These are phyloP conservation scores for Haematococcus lacustris DNA, from an alignment of 139 green algal genomes.

Conservation along the genomic window DNA sequence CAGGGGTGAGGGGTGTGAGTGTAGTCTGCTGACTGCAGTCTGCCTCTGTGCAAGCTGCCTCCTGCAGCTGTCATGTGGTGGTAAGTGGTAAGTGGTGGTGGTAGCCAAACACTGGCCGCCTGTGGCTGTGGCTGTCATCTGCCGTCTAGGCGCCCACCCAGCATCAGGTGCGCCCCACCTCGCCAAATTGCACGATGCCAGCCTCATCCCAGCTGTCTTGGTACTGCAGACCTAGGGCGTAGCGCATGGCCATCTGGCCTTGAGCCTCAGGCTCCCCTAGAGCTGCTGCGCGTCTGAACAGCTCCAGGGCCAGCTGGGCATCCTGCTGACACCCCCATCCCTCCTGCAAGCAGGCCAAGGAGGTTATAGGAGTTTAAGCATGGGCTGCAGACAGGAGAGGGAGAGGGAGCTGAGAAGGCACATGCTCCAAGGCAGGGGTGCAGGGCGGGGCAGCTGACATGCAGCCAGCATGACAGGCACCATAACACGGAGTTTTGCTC, in stretches of 20 bases:
- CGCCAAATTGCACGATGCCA: constrained; percentile 23
- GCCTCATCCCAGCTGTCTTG: constrained; percentile 13
- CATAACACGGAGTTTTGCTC: too few relatives aligned
- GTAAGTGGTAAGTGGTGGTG: too few relatives aligned
- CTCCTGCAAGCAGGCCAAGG: too few relatives aligned
- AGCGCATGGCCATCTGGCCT: constrained; percentile 54
- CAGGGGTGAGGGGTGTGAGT: too few relatives aligned
- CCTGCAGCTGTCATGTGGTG: not conserved
- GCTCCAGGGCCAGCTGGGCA: constrained; percentile 44
- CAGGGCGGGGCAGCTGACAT: not conserved
- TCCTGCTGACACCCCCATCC: constrained; percentile 46
- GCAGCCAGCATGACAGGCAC: too few relatives aligned
- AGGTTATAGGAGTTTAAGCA: too few relatives aligned
- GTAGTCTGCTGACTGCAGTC: too few relatives aligned
- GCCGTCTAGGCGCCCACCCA: not conserved
- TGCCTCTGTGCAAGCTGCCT: not conserved
- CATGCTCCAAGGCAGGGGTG: not conserved
- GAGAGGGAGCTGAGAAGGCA: not conserved
- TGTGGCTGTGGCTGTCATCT: not conserved
- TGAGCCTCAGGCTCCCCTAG: constrained; percentile 64
- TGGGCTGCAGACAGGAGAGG: too few relatives aligned
- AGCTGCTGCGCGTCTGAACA: constrained; percentile 57
- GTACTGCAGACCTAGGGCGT: constrained; percentile 51
- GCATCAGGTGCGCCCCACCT: constrained; percentile 9
- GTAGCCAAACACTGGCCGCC: too few relatives aligned